phyloP scores from a whole-genome alignment of 2,329 filamentous ascomycete genomes.

The Penicillium sp. region DNA sequence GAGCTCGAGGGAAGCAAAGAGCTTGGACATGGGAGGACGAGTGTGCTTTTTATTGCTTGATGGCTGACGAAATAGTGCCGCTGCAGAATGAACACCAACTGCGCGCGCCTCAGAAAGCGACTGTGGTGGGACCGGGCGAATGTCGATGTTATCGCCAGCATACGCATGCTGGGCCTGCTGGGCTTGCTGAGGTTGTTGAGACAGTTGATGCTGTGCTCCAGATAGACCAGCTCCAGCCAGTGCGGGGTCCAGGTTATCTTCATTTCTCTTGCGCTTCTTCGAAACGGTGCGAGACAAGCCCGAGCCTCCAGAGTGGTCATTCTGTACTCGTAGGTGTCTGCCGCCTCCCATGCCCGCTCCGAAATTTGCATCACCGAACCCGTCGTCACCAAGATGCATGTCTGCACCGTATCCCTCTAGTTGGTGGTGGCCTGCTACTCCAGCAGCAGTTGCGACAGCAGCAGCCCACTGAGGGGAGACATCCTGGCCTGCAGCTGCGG shows the following conservation, averaged over 20 bases:
- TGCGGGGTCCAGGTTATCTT: conserved; percentile 41
- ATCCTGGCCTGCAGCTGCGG: conserved; percentile 45
- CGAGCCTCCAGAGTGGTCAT: conserved; percentile 31
- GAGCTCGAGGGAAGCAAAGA: conserved; percentile 58
- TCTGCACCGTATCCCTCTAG: conserved; percentile 43
- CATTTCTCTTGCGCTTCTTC: conserved; percentile 45
- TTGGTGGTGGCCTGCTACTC: conserved; percentile 45
- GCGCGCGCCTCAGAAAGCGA: conserved; percentile 49
- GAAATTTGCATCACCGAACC: conserved; percentile 40
- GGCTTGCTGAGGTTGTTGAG: conserved; percentile 26
- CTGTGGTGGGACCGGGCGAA: conserved; percentile 40
- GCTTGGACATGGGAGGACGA: conserved; percentile 59
- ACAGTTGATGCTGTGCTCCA: conserved; percentile 28
- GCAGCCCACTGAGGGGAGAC: conserved; percentile 43
- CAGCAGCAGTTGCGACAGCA: conserved; percentile 52
- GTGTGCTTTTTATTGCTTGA: conserved; percentile 58
- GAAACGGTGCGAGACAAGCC: conserved; percentile 38
- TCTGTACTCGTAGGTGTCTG: conserved; percentile 30
- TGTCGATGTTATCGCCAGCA: conserved; percentile 36
- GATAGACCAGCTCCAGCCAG: conserved; percentile 31
- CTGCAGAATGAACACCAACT: conserved; percentile 55
- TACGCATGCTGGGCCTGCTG: conserved; percentile 30
- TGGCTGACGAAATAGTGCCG: conserved; percentile 54
- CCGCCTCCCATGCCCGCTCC: conserved; percentile 27
- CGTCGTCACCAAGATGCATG: conserved; percentile 43